Conservation (phyloP, 371 early-diverging fungal genomes). For the Mucor lusitanicus region DNA sequence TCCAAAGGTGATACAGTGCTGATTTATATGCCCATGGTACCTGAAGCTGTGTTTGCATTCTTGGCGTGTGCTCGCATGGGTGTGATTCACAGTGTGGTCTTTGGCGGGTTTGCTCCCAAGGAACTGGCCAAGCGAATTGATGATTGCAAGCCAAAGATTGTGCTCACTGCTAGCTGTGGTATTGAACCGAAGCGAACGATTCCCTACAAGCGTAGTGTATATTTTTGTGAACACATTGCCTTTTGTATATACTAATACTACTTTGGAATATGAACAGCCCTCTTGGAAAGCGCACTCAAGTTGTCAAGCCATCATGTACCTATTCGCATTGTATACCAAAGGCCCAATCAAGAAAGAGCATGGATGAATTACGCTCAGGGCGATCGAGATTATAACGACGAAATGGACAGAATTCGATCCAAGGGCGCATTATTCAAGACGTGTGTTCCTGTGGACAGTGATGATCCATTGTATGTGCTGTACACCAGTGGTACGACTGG, state of each 20-base stretch:
- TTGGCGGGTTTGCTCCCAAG: constrained; percentile 81
- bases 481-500: constrained; percentile 94
- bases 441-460: constrained; percentile 76
- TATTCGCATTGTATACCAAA: constrained; percentile 61
- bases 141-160: constrained; percentile 73
- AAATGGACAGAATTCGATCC: constrained; percentile 45
- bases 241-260: background rate
- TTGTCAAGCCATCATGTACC: constrained; percentile 57
- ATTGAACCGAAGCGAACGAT: constrained; percentile 69
- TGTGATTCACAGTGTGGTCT: constrained; percentile 79
- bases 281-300: constrained; percentile 66
- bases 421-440: constrained; percentile 35
- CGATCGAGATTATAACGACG: constrained; percentile 65
- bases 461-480: constrained; percentile 90
- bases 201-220: constrained; percentile 60
- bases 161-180: constrained; percentile 81
- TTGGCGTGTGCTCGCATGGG: constrained; percentile 93
- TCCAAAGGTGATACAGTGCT: constrained; percentile 82
- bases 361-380: constrained; percentile 49
- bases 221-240: background rate
- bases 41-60: constrained; percentile 86
- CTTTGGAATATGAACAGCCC: constrained; percentile 46
- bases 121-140: constrained; percentile 83
- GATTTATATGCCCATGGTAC: constrained; percentile 91
- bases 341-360: constrained; percentile 51